These are phyloP conservation scores for Kalaharituber pfeilii DNA, from an alignment of 2,329 filamentous ascomycete genomes.

Conservation along the genomic window DNA sequence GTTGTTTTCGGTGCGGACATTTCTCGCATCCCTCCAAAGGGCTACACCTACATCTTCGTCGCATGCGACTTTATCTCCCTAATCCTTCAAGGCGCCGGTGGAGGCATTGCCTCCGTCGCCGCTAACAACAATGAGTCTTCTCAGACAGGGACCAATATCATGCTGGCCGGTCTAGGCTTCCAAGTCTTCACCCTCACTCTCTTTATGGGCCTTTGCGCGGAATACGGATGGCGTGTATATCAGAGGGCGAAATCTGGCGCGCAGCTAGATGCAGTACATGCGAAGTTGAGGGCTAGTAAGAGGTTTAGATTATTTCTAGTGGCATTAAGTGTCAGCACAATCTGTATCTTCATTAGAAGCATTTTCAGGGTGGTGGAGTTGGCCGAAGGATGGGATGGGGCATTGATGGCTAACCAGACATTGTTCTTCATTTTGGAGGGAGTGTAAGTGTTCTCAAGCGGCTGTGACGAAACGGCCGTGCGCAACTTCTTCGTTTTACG, in stretches of 20 bases:
- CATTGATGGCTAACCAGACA: slow-evolving; percentile 38
- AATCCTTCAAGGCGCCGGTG: slow-evolving; percentile 40
- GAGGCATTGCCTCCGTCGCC: slow-evolving; percentile 36
- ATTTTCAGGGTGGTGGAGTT: slow-evolving; percentile 51
- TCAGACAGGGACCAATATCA: slow-evolving; percentile 39
- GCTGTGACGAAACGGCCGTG: too few species aligned
- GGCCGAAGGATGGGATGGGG: slow-evolving; percentile 43
- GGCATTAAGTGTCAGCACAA: slow-evolving; percentile 40
- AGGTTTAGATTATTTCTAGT: slow-evolving; percentile 38
- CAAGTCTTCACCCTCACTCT: slow-evolving; percentile 41
- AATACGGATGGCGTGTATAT: slow-evolving; percentile 34
- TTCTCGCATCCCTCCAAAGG: slow-evolving; percentile 32
- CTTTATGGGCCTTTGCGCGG: slow-evolving; percentile 36
- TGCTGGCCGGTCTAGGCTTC: slow-evolving; percentile 45
- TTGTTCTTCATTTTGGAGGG: slow-evolving; percentile 44
- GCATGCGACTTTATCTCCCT: slow-evolving; percentile 41
- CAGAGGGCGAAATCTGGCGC: slow-evolving; percentile 2
- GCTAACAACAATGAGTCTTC: slow-evolving; percentile 25
- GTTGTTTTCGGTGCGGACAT: slow-evolving; percentile 35
- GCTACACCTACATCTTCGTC: slow-evolving; percentile 44
- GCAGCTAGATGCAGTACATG: slow-evolving; percentile 25
- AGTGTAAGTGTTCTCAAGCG: background rate
- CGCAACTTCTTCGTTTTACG: background rate
- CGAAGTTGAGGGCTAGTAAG: slow-evolving; percentile 28
- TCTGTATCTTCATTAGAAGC: slow-evolving; percentile 46